phyloP scores from a whole-genome alignment of 306 rosid species.

The Prunus davidiana region DNA sequence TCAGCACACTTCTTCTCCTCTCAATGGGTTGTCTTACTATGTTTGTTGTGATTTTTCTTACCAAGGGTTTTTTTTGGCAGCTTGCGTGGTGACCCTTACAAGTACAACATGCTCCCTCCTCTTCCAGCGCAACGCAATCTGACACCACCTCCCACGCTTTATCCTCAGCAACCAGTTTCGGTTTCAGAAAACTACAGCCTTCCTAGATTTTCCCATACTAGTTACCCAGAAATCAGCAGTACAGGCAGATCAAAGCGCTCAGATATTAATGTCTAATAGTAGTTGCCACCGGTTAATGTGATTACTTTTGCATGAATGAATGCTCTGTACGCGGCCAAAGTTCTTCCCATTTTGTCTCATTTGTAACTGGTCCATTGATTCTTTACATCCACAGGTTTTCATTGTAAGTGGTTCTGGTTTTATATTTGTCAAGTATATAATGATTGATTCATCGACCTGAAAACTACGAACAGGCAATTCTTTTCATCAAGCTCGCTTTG shows the following conservation, averaged over 20 bases:
- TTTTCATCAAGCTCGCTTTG: constrained; percentile 2
- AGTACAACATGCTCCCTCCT: constrained; percentile 76
- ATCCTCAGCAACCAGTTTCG: constrained; percentile 95
- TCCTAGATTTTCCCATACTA: constrained; percentile 65
- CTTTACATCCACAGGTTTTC: constrained; percentile 25
- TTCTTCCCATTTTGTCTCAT: background rate
- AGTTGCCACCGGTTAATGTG: background rate
- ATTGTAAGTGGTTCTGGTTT: constrained; percentile 4
- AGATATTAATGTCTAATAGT: constrained; percentile 72
- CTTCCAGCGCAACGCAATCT: constrained; percentile 96
- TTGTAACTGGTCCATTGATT: constrained; percentile 18
- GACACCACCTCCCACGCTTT: constrained; percentile 92
- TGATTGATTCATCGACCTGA: constrained; percentile 19
- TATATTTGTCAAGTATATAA: constrained; percentile 5
- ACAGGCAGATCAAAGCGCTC: constrained; percentile 74
- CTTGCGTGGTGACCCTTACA: constrained; percentile 55
- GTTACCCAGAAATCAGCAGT: constrained; percentile 56
- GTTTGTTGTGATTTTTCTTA: background rate
- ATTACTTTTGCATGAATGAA: constrained; percentile 1
- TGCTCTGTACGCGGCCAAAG: background rate
- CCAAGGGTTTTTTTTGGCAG: constrained; percentile 32
- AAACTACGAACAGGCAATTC: constrained; percentile 19
- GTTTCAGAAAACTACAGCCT: constrained; percentile 66
- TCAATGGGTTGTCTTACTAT: background rate
- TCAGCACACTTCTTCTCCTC: background rate